Conservation (phyloP, 1,139 yeast genomes). For the Taphrina pruni region DNA sequence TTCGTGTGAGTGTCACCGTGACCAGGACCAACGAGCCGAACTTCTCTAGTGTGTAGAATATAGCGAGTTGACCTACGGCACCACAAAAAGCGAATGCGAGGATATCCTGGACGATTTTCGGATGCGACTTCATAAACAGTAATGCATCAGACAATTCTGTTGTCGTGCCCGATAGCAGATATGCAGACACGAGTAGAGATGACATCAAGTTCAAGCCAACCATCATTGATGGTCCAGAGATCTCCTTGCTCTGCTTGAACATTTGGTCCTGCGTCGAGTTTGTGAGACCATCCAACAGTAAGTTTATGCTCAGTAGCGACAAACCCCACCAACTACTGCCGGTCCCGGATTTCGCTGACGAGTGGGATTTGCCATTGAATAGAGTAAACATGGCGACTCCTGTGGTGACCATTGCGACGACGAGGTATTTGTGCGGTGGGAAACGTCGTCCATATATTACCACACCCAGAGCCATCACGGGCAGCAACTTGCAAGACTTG, state of each 20-base stretch:
- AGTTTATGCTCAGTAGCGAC: conserved; percentile 62
- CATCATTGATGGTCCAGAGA: conserved; percentile 88
- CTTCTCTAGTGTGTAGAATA: conserved; percentile 78
- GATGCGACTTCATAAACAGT: conserved; percentile 59
- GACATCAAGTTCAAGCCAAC: conserved; percentile 72
- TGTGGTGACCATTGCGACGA: conserved; percentile 73
- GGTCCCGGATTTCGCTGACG: conserved; percentile 42
- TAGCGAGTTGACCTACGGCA: conserved; percentile 89
- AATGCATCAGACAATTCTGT: conserved; percentile 53
- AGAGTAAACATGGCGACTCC: conserved; percentile 85
- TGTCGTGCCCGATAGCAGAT: conserved; percentile 52
- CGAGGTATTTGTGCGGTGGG: conserved; percentile 75
- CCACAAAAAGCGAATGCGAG: conserved; percentile 77
- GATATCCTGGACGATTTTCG: conserved; percentile 64
- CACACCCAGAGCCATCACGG: conserved; percentile 84
- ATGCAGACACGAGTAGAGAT: conserved; percentile 54
- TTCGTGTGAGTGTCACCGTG: conserved; percentile 93
- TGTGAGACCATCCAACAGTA: conserved; percentile 86
- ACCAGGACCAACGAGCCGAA: conserved; percentile 85
- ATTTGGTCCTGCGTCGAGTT: conserved; percentile 91
- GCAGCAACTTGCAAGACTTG: conserved; percentile 90
- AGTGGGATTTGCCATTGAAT: conserved; percentile 49
- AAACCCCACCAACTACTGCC: conserved; percentile 60
- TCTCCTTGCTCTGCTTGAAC: conserved; percentile 57
- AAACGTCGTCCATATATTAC: conserved; percentile 73